Base-by-base conservation (phyloP, 805 yeast species). In the Kluyveromyces wickerhamii region DNA sequence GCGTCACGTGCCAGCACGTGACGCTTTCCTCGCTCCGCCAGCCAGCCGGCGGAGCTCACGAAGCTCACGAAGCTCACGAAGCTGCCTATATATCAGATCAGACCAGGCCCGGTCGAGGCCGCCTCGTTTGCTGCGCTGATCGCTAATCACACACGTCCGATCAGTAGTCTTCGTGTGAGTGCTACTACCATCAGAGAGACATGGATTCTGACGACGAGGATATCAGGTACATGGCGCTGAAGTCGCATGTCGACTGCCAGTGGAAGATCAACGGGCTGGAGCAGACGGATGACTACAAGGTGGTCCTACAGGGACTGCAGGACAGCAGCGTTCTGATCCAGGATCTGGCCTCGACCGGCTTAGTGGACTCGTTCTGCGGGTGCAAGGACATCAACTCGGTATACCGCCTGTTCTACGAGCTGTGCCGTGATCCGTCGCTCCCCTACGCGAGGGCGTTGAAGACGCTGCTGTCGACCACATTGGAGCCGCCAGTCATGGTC, bases 161-260 rank as follows among this genome's bases (percentile, higher is more conserved):
- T n/a, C n/a, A n/a, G n/a, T n/a, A n/a, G n/a, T n/a, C n/a, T n/a
- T n/a, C n/a, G n/a, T n/a, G n/a, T n/a, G n/a, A n/a, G n/a, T n/a
- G n/a, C n/a, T n/a, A n/a, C n/a, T n/a, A n/a, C n/a, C n/a, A n/a
- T n/a, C n/a, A n/a, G n/a, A n/a, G n/a, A n/a, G n/a, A n/a, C n/a
- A n/a, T n/a, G n/a, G n/a, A n/a, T n/a, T n/a, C n/a, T n/a, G 19
- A 30, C 17, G 33, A 30, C 15, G 33, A 21, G 4, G 33, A 30
- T 22, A 16, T 30, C n/a, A 21, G 33, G 25, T 30, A 30, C 25
- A 30, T 30, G 33, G 33, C 33, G 4, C 22, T 30, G 25, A 30
- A 30, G 21, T 17, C 23, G 18, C 14, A 12, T 13, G 13, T 30
- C 17, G 33, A 30, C 16, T 15, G 26, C 11, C 21, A 30, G 13